Conservation (phyloP, 148 eudicot genomes). For the Rhododendron vialii region DNA sequence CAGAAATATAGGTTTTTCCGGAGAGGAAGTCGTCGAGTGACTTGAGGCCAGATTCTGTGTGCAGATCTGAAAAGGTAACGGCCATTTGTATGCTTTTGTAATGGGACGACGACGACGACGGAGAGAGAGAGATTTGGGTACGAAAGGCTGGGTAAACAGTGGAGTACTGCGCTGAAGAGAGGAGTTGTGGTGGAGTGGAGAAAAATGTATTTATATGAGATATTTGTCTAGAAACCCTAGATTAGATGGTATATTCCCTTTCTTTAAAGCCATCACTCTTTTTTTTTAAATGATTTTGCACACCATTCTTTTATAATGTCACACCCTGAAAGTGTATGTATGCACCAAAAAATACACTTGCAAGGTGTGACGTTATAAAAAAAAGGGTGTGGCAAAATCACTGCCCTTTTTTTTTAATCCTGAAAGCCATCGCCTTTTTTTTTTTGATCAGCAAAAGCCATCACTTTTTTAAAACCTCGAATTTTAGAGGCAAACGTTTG, state of each 20-base stretch:
- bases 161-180: background rate
- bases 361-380: no score
- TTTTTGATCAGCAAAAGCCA: no score
- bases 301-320: no score
- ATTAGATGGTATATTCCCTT: background rate
- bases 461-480: no score
- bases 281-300: no score
- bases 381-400: no score
- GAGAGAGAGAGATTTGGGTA: background rate
- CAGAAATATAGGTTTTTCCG: constrained; percentile 65
- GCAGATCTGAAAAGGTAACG: constrained; percentile 68
- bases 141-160: background rate
- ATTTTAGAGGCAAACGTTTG: no score
- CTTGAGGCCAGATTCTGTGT: constrained; percentile 72
- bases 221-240: constrained; percentile 1
- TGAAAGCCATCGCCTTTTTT: no score
- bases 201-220: background rate
- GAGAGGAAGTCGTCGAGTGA: constrained; percentile 58
- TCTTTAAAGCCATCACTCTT: background rate
- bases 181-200: background rate
- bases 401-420: no score
- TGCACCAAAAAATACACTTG: no score
- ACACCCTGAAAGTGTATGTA: no score
- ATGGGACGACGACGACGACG: background rate
- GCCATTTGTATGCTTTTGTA: constrained; percentile 28